Evolutionary conservation across 108 stramenopile species (phyloP).

Genomic region (Discostella pseudostelligera): DNA sequence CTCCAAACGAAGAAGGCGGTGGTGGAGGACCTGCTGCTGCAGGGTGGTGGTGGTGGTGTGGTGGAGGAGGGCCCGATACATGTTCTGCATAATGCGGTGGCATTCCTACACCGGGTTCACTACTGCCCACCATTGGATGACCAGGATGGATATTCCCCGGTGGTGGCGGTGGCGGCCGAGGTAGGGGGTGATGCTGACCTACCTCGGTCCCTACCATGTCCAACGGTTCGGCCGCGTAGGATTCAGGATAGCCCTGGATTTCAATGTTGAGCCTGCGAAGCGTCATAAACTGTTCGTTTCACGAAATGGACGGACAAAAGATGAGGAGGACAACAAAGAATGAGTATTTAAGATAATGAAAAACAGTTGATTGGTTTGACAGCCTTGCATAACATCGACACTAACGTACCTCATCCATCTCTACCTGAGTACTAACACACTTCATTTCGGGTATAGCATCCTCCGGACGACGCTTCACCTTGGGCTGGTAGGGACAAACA

Average conservation of each 20-base stretch:
- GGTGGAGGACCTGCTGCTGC: not conserved
- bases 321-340: not conserved
- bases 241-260: slow-evolving; percentile 90
- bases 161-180: not conserved
- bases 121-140: not conserved
- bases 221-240: slow-evolving; percentile 73
- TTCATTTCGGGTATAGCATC: slow-evolving; percentile 83
- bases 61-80: not conserved
- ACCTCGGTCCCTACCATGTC: slow-evolving; percentile 44
- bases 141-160: not conserved
- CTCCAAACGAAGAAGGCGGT: not conserved
- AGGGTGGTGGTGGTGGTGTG: not conserved
- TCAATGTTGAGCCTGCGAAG: slow-evolving; percentile 79
- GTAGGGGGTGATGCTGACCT: slow-evolving; percentile 25
- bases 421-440: slow-evolving; percentile 83
- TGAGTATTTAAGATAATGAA: not conserved
- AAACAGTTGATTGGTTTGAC: no score
- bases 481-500: slow-evolving; percentile 91
- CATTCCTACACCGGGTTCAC: not conserved
- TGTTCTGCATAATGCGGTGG: not conserved
- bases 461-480: slow-evolving; percentile 76
- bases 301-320: not conserved
- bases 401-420: slow-evolving; percentile 79
- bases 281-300: slow-evolving; percentile 72
- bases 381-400: no score